phyloP scores from a whole-genome alignment of 2,329 filamentous ascomycete species.

The Aspergillus aculeatus region DNA sequence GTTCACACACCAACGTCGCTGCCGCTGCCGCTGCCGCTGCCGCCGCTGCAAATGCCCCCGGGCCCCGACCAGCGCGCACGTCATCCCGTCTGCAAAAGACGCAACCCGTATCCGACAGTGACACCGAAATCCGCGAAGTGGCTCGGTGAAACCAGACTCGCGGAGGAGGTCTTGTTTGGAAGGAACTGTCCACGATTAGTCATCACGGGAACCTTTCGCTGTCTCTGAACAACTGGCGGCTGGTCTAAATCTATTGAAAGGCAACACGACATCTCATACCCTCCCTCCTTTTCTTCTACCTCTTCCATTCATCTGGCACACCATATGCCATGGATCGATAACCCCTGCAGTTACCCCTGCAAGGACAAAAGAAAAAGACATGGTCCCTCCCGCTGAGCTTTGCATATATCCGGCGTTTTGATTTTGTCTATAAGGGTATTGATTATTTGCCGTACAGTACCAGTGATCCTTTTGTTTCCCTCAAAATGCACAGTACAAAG shows the following conservation, averaged over 20 bases:
- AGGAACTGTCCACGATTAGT: not conserved
- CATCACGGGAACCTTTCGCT: not conserved
- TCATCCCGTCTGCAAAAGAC: slow-evolving; percentile 27
- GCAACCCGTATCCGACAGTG: slow-evolving; percentile 14
- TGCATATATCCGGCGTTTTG: slow-evolving; percentile 8
- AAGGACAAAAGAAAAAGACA: not conserved
- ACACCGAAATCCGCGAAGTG: slow-evolving; percentile 30
- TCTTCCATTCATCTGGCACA: not conserved
- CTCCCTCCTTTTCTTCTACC: not conserved
- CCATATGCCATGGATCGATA: not conserved
- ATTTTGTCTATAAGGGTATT: slow-evolving; percentile 4
- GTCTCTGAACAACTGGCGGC: not conserved
- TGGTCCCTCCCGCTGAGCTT: not conserved
- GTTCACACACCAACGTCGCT: slow-evolving; percentile 28
- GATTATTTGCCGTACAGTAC: slow-evolving; percentile 2
- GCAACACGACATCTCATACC: not conserved
- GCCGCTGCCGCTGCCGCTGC: not conserved
- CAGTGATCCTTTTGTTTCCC: not conserved
- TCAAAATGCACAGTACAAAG: not conserved
- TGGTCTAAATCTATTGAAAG: not conserved
- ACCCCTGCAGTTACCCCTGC: not conserved
- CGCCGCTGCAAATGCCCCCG: slow-evolving; percentile 5
- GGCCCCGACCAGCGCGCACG: slow-evolving; percentile 12
- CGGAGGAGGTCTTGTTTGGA: not conserved
- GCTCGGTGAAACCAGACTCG: slow-evolving; percentile 9